Evolutionary conservation across 345 rosid genomes (phyloP).

Genomic region (Noccaea bulbosa): DNA sequence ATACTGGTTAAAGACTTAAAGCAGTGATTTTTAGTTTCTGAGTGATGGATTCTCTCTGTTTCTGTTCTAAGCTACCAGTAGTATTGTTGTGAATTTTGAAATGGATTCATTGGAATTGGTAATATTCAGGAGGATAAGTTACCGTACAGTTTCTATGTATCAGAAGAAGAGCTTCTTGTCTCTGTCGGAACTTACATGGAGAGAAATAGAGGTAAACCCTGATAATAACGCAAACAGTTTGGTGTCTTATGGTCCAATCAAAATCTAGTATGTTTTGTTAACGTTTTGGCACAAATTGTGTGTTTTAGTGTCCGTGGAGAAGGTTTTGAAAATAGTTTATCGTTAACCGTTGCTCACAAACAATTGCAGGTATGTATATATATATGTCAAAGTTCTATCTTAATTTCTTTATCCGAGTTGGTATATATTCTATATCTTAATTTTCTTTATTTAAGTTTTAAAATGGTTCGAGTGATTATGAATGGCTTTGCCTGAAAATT

Average conservation of each 20-base stretch:
- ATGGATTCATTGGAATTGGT: slow-evolving; percentile 15
- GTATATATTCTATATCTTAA: too few species aligned
- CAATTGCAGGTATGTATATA: slow-evolving; percentile 71
- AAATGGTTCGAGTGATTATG: too few species aligned
- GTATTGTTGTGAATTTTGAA: not conserved
- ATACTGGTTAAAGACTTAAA: not conserved
- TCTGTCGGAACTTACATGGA: slow-evolving; percentile 82
- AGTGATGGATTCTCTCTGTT: not conserved
- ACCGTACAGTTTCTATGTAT: slow-evolving; percentile 83
- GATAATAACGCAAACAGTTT: slow-evolving; percentile 2
- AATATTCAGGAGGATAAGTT: slow-evolving; percentile 75
- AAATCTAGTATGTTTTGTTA: not conserved
- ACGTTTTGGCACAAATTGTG: not conserved
- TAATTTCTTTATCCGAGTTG: too few species aligned
- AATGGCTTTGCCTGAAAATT: not conserved
- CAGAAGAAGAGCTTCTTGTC: slow-evolving; percentile 82
- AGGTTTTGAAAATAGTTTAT: slow-evolving; percentile 83
- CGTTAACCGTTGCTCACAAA: slow-evolving; percentile 90
- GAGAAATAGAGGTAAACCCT: slow-evolving; percentile 66
- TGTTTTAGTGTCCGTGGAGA: slow-evolving; percentile 88
- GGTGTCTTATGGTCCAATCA: not conserved
- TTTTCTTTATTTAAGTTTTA: too few species aligned
- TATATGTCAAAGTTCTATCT: too few species aligned
- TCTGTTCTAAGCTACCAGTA: too few species aligned
- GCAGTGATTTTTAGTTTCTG: not conserved